phyloP scores from a whole-genome alignment of 2,329 filamentous ascomycete species.

The Cladorrhinum sp. region DNA sequence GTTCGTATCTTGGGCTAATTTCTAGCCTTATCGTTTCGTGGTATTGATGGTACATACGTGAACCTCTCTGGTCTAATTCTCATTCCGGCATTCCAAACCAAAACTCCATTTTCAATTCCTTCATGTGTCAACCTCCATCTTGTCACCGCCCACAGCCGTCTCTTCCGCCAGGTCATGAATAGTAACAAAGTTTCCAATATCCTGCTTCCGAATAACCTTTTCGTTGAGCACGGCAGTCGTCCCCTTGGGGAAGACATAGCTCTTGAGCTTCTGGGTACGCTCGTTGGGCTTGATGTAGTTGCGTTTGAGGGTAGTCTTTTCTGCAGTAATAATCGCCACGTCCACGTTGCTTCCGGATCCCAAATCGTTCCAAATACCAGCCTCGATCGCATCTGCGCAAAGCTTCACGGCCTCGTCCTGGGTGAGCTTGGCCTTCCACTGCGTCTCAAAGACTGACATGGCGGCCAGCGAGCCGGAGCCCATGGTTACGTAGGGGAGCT shows the following conservation, averaged over 20 bases:
- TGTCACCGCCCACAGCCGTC: conserved; percentile 52
- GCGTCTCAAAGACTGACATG: conserved; percentile 97
- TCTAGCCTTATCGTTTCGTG: background rate
- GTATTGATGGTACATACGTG: background rate
- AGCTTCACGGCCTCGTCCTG: conserved; percentile 80
- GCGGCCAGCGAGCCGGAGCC: conserved; percentile 92
- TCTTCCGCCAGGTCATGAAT: conserved; percentile 74
- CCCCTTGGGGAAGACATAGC: conserved; percentile 84
- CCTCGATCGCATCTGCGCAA: conserved; percentile 81
- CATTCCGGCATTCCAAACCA: background rate
- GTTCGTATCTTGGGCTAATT: background rate
- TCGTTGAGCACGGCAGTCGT: conserved; percentile 97
- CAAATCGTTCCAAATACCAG: conserved; percentile 98
- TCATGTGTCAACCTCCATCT: conserved; percentile 66
- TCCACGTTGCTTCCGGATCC: conserved; percentile 97
- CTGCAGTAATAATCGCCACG: conserved; percentile 88
- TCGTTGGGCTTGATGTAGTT: conserved; percentile 94
- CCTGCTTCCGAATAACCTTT: conserved; percentile 91
- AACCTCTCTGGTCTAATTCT: background rate
- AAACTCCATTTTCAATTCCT: background rate
- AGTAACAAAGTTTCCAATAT: conserved; percentile 90
- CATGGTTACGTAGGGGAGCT: conserved; percentile 99
- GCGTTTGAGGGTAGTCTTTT: conserved; percentile 90
- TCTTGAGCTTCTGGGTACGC: conserved; percentile 84
- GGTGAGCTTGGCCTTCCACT: conserved; percentile 79